phyloP scores from a whole-genome alignment of 495 filamentous ascomycete species.

The Talaromyces ruber region DNA sequence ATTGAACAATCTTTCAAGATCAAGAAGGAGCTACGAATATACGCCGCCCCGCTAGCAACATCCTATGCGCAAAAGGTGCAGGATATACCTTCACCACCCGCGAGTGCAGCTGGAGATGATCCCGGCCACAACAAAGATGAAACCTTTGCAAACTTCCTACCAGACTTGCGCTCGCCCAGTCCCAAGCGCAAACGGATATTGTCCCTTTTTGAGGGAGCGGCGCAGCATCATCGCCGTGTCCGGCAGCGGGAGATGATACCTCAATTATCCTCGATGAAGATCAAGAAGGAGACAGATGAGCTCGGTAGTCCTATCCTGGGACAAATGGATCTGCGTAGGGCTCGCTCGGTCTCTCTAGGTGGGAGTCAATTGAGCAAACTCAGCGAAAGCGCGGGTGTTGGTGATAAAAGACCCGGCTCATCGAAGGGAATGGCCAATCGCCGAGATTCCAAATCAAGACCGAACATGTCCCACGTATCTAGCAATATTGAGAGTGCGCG shows the following conservation, averaged over 20 bases:
- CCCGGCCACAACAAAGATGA: constrained; percentile 7
- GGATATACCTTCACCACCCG: constrained; percentile 24
- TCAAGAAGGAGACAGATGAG: constrained; percentile 36
- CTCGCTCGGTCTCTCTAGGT: constrained; percentile 30
- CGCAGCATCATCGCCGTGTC: constrained; percentile 44
- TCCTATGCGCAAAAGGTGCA: constrained; percentile 25
- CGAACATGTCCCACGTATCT: constrained; percentile 11
- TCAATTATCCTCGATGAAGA: constrained; percentile 23
- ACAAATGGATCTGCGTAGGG: constrained; percentile 21
- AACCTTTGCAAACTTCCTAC: constrained; percentile 29
- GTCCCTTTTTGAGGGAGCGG: constrained; percentile 52
- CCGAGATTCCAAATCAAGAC: constrained; percentile 11
- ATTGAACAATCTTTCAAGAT: background rate
- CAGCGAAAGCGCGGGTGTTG: constrained; percentile 5
- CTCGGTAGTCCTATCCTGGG: constrained; percentile 23
- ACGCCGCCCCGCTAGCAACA: constrained; percentile 30
- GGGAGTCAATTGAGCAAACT: constrained; percentile 19
- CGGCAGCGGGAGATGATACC: constrained; percentile 37
- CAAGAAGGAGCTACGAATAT: constrained; percentile 28
- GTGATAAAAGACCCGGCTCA: constrained; percentile 12
- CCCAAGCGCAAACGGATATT: constrained; percentile 48
- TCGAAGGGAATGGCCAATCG: constrained; percentile 11
- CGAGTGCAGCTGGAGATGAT: constrained; percentile 11
- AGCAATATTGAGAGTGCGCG: constrained; percentile 11
- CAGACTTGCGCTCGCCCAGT: constrained; percentile 31